Conservation (phyloP, 1,139 yeast species). For the Casaregolazyma suthepensis region DNA sequence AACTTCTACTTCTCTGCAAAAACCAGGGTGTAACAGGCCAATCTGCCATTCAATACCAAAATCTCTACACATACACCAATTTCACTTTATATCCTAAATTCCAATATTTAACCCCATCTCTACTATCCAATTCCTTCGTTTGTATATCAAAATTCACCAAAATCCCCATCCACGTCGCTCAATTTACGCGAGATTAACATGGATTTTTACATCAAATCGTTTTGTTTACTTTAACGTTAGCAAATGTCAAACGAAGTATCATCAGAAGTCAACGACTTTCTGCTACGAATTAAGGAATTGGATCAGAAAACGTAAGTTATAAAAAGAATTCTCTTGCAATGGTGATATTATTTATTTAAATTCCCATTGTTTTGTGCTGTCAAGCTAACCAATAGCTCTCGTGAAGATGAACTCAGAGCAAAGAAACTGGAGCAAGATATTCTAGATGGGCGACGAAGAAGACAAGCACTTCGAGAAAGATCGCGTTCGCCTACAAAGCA, state of each 20-base stretch:
- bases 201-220: not conserved
- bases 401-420: conserved; percentile 34
- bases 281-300: conserved; percentile 31
- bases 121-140: not conserved
- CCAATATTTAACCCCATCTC: not conserved
- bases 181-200: not conserved
- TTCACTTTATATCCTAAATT: not conserved
- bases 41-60: not conserved
- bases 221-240: not conserved
- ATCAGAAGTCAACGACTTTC: conserved; percentile 32
- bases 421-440: conserved; percentile 32
- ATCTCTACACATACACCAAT: not conserved
- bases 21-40: not conserved
- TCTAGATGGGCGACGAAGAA: conserved; percentile 28
- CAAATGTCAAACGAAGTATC: not conserved
- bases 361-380: not conserved
- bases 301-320: conserved; percentile 31
- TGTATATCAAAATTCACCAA: not conserved
- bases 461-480: conserved; percentile 28
- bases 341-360: not conserved
- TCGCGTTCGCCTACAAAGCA: conserved; percentile 22
- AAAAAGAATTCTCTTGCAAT: not conserved
- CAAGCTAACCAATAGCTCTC: conserved; percentile 19
- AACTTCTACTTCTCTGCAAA: not conserved
- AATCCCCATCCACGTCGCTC: not conserved